Base-by-base conservation (phyloP, 805 yeast genomes). In the Suhomyces sp. region DNA sequence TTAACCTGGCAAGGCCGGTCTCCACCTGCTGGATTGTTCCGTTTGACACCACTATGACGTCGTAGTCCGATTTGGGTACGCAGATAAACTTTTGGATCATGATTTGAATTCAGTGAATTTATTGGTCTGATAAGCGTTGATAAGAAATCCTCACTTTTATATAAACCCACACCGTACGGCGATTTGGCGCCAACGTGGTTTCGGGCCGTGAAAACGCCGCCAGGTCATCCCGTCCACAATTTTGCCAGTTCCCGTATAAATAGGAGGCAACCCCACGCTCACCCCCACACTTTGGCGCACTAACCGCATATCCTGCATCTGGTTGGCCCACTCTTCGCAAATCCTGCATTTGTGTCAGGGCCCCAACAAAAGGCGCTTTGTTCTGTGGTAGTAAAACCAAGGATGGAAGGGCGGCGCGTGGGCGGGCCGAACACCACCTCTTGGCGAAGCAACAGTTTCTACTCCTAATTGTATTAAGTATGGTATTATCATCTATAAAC, bases 1-100 rank as follows among this genome's bases (percentile, higher is more conserved):
- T 64, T 41, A 69, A 61, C 6, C 65, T 63, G 3, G 50, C 52
- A 5, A 71, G 53, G 2, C 46, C 51, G 23, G 51, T 22, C 31
- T 67, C 69, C 4, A 71, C 69, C 56, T 70, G 73, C 22, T 50
- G 57, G 10, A 61, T 58, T 1, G 73, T 57, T 5, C 75, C 76
- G 55, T 72, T 72, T 17, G 75, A 66, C 6, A 72, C 66, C 8
- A 72, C 58, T 22, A 72, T 57, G 6, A 71, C 70, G 55, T 71
- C 72, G 54, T 69, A 68, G 45, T 66, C 72, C 23, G 61, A 55
- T 36, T 51, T 60, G 17, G 73, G 73, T 13, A 68, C 63, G 47
- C 74, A 70, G 40, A 68, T 67, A 55, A 61, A 71, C 57, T 65
- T 71, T 51, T 71, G 73, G 53, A 71, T 71, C 74, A 71, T 71